These are phyloP conservation scores for Monosporozyma aerobia DNA, from an alignment of 805 yeast genomes.

Conservation along the genomic window DNA sequence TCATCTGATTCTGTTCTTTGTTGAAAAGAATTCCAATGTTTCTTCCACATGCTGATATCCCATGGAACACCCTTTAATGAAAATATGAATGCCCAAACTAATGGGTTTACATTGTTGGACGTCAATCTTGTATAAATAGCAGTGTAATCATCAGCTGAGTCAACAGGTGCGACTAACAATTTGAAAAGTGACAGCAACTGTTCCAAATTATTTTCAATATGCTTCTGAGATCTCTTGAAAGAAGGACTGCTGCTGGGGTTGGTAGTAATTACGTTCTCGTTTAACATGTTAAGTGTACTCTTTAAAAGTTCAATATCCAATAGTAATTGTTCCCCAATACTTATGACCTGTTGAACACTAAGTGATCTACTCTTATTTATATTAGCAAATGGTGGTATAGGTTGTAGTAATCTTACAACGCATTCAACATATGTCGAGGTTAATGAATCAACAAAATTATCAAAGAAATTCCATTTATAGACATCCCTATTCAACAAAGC, in stretches of 20 bases:
- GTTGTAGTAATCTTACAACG: conserved; percentile 49
- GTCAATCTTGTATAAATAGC: conserved; percentile 28
- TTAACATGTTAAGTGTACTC: conserved; percentile 33
- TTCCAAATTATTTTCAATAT: conserved; percentile 18
- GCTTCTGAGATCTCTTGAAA: conserved; percentile 21
- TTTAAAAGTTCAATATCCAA: conserved; percentile 64
- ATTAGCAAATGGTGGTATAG: conserved; percentile 48
- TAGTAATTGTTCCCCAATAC: conserved; percentile 67
- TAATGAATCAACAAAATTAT: conserved; percentile 60
- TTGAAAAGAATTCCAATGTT: conserved; percentile 17
- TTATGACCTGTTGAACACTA: conserved; percentile 20
- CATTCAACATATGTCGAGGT: conserved; percentile 47
- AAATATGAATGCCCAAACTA: conserved; percentile 26
- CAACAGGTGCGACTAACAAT: conserved; percentile 24
- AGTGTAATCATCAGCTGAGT: conserved; percentile 39
- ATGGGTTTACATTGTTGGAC: conserved; percentile 15
- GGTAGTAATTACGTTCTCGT: conserved; percentile 14
- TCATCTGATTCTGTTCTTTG: not conserved
- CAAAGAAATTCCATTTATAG: conserved; percentile 65
- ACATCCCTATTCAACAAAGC: conserved; percentile 58
- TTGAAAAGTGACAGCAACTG: conserved; percentile 16
- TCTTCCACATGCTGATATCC: conserved; percentile 27
- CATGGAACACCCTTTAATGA: conserved; percentile 25
- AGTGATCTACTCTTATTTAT: conserved; percentile 12
- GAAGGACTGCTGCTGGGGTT: conserved; percentile 14